These are phyloP conservation scores for Quercus berberidifolia DNA, from an alignment of 306 rosid species.

Conservation along the genomic window DNA sequence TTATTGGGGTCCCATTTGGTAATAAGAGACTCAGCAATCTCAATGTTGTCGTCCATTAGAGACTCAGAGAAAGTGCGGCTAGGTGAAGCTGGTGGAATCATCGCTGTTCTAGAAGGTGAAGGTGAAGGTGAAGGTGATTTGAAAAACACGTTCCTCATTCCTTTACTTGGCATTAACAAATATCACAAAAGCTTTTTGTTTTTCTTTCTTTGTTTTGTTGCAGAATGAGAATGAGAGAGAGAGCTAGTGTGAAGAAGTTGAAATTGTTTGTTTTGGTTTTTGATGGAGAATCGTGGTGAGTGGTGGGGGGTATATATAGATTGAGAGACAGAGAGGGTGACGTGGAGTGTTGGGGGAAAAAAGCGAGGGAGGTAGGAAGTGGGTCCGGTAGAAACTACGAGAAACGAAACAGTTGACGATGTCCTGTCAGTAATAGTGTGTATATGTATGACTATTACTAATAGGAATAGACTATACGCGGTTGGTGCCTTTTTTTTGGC, in stretches of 20 bases:
- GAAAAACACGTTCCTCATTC: slow-evolving; percentile 34
- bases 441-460: no score
- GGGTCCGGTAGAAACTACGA: not conserved
- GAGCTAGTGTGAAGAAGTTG: not conserved
- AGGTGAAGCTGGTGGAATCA: slow-evolving; percentile 21
- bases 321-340: not conserved
- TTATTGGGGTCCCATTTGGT: slow-evolving; percentile 43
- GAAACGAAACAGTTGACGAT: not conserved
- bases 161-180: slow-evolving; percentile 29
- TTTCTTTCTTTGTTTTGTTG: not conserved
- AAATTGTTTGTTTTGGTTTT: not conserved
- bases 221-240: not conserved
- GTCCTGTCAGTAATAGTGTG: accelerated
- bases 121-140: slow-evolving; percentile 27
- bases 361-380: not conserved
- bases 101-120: slow-evolving; percentile 19
- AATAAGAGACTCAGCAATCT: slow-evolving; percentile 49
- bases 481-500: no score
- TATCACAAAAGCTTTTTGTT: not conserved
- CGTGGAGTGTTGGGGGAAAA: not conserved
- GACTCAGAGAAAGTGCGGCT: slow-evolving; percentile 39
- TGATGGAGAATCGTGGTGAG: not conserved
- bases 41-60: slow-evolving; percentile 57
- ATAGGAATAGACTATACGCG: no score
- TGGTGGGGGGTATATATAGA: slow-evolving; percentile 12